Evolutionary conservation across 2,329 filamentous ascomycete genomes (phyloP), one percentile per base, ranked within the genome.

Genomic region (Exophiala sideris): DNA sequence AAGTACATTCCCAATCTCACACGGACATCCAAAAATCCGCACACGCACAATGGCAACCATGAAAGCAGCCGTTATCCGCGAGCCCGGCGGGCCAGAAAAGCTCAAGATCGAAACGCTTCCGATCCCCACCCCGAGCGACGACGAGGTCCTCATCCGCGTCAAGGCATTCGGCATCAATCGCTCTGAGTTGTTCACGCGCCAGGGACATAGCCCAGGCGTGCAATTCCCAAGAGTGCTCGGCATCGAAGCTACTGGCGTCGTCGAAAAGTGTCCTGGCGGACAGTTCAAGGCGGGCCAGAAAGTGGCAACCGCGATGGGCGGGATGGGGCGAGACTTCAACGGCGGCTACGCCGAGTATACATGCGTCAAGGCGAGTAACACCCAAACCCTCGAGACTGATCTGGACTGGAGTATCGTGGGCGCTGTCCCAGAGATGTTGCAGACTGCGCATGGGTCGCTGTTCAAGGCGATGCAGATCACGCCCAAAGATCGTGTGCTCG

Each of bases 341-440:
- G 77, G 77, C 7, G 74, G 74, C 0, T 79, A 79, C 58, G 76
- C 76, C 3, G 75, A 80, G 62, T 79, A 76, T 51, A 72, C 70
- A 1, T 73, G 69, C 53, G 75, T 77, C 5, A 70, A 73, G 0
- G 71, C 66, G 1, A 58, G 52, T 9, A 72, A 78, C 54, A 68
- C 75, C 7, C 72, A 73, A 46, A 61, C 58, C 9, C 20, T 59
- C 5, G 61, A 66, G 29, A 69, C 67, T 3, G 61, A 65, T 8
- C 58, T 77, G 4, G 60, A 64, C 0, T 78, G 76, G 75, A 67
- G 71, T 24, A 63, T 69, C 2, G 57, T 80, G 1, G 77, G 74
- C 4, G 75, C 76, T 1, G 64, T 77, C 48, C 76, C 76, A 2
- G 76, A 79, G 64, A 79, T 79, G 76, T 54, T 79, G 54, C 76